Evolutionary conservation across 78 protist species (phyloP).

Genomic region (Anaeramoeba ignava): DNA sequence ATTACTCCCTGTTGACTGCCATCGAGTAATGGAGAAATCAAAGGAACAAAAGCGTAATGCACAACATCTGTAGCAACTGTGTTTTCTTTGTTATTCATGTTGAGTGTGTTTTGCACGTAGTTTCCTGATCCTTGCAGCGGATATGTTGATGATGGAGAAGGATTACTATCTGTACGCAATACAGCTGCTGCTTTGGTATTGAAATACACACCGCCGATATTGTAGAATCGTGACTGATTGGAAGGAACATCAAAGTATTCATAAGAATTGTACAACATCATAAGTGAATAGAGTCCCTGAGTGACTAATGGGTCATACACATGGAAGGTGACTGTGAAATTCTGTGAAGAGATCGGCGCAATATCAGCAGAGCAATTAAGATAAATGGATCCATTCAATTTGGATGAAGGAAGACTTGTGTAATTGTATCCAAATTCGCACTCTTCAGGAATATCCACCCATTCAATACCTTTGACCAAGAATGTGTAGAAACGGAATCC

Average conservation of each 20-base stretch:
- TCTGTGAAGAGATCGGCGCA: not conserved
- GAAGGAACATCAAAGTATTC: not conserved
- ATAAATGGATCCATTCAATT: not conserved
- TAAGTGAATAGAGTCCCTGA: not conserved
- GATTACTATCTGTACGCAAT: not conserved
- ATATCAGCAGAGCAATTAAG: not conserved
- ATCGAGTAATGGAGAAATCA: not conserved
- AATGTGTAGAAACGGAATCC: not conserved
- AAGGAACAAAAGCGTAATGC: not conserved
- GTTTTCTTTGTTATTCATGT: not conserved
- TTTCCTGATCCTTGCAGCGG: not conserved
- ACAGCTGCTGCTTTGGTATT: not conserved
- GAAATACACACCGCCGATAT: not conserved
- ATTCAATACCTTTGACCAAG: not conserved
- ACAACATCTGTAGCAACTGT: not conserved
- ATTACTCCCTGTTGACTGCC: not conserved
- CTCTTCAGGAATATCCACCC: not conserved
- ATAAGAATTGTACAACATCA: not conserved
- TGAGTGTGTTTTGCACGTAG: not conserved
- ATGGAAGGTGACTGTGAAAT: not conserved
- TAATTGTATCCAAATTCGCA: not conserved
- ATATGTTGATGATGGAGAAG: not conserved
- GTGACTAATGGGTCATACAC: not conserved
- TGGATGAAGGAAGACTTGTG: not conserved
- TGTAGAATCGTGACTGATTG: not conserved